Evolutionary conservation across 106 monocot species (phyloP).

Genomic region (Dendrobium huoshanense): DNA sequence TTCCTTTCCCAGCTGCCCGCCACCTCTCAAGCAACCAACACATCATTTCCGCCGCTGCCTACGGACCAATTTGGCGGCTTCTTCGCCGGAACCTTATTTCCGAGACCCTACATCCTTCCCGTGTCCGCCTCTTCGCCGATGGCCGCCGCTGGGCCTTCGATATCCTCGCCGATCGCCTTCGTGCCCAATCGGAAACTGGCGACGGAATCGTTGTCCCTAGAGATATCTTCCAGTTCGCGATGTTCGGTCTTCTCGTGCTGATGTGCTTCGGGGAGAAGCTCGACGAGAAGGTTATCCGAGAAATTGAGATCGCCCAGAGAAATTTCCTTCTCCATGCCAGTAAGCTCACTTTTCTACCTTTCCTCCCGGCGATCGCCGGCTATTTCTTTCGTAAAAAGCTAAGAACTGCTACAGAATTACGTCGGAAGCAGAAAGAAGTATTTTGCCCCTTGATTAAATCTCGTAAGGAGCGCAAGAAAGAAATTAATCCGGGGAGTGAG

Average conservation of each 20-base stretch:
- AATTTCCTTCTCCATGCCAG: background rate
- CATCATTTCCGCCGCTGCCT: slow-evolving; percentile 2
- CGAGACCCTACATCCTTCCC: slow-evolving; percentile 7
- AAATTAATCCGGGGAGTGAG: background rate
- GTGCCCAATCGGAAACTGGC: background rate
- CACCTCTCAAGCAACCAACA: background rate
- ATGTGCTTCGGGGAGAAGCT: slow-evolving; percentile 15
- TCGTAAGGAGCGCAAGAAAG: background rate
- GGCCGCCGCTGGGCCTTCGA: slow-evolving; percentile 7
- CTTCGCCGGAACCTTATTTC: slow-evolving; percentile 12
- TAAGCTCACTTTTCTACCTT: background rate
- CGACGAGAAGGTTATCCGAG: slow-evolving; percentile 1
- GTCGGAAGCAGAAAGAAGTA: slow-evolving; percentile 10
- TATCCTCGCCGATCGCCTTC: background rate
- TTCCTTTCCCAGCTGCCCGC: background rate
- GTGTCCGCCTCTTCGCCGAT: background rate
- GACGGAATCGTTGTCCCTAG: background rate
- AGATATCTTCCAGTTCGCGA: slow-evolving; percentile 7
- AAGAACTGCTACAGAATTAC: background rate
- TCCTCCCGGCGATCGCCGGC: background rate
- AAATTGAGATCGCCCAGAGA: background rate
- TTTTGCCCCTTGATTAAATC: background rate
- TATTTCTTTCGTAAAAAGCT: background rate
- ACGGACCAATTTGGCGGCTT: slow-evolving; percentile 10
- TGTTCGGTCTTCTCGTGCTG: slow-evolving; percentile 5